phyloP scores from a whole-genome alignment of 2,329 filamentous ascomycete genomes.

The Thermoascus crustaceus region DNA sequence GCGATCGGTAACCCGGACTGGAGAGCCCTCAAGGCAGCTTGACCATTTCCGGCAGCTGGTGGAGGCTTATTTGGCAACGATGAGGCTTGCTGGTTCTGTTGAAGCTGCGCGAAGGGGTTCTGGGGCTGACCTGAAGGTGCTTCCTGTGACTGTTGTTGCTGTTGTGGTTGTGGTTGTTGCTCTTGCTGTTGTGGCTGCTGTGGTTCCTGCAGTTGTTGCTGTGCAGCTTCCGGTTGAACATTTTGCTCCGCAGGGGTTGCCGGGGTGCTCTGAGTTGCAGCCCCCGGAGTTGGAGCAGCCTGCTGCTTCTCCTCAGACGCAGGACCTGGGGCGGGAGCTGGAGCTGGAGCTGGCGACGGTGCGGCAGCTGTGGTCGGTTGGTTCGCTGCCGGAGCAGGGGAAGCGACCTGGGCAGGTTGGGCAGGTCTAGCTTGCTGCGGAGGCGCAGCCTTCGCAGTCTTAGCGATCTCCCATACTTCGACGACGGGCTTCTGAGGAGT shows the following conservation, averaged over 20 bases:
- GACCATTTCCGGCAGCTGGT: slow-evolving; percentile 11
- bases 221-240: slow-evolving; percentile 11
- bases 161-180: slow-evolving; percentile 9
- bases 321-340: slow-evolving; percentile 10
- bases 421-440: slow-evolving; percentile 22
- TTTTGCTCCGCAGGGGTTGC: slow-evolving; percentile 9
- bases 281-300: slow-evolving; percentile 9
- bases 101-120: slow-evolving; percentile 22
- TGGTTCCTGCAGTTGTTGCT: slow-evolving; percentile 10
- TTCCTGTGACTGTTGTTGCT: slow-evolving; percentile 13
- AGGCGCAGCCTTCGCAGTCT: slow-evolving; percentile 51
- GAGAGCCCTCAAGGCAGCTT: slow-evolving; percentile 33
- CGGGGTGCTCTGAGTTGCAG: slow-evolving; percentile 6
- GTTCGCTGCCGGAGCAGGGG: slow-evolving; percentile 7
- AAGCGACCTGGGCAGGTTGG: slow-evolving; percentile 12
- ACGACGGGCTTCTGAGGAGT: slow-evolving; percentile 75
- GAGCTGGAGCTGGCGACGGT: slow-evolving; percentile 10
- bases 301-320: slow-evolving; percentile 5
- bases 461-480: slow-evolving; percentile 80
- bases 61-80: slow-evolving; percentile 26
- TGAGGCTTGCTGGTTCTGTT: slow-evolving; percentile 15
- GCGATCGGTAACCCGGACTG: slow-evolving; percentile 40
- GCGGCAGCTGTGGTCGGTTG: slow-evolving; percentile 10
- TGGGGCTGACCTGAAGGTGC: slow-evolving; percentile 6
- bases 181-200: slow-evolving; percentile 5